A percentile compares a stretch with the other conserved stretches of the same genome.
Evolutionary conservation across 257 asterid genomes (phyloP).

Genomic region (Ophiorrhiza pumila): DNA sequence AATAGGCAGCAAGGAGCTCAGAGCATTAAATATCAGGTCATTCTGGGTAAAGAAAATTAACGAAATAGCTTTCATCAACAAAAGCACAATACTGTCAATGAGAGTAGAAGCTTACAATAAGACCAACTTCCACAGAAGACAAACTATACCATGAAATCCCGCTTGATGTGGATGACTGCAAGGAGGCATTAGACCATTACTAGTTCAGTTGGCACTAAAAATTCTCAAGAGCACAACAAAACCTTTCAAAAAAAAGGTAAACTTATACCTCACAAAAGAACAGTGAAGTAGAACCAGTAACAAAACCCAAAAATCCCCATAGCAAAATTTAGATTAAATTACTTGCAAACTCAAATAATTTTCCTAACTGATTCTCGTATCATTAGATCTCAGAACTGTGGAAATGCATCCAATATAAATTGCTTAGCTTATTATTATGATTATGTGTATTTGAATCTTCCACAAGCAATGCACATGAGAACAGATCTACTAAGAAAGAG

Average conservation of each 20-base stretch:
- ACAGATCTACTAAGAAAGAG: neutral
- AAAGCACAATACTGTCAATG: neutral
- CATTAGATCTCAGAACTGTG: neutral
- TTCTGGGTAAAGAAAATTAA: constrained; percentile 8
- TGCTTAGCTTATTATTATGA: too few relatives aligned
- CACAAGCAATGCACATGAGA: too few relatives aligned
- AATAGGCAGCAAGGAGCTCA: constrained; percentile 26
- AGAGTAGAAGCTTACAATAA: constrained; percentile 55
- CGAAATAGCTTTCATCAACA: constrained; percentile 14
- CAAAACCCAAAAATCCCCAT: neutral
- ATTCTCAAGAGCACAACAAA: neutral
- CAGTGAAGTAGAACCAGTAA: neutral
- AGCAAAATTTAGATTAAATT: neutral
- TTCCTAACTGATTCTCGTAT: neutral
- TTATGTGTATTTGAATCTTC: too few relatives aligned
- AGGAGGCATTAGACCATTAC: constrained; percentile 10
- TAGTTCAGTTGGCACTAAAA: neutral
- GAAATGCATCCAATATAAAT: neutral
- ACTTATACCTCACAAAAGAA: neutral
- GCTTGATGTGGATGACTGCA: constrained; percentile 75
- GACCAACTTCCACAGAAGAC: constrained; percentile 86
- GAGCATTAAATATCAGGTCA: constrained; percentile 21
- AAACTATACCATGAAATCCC: constrained; percentile 82
- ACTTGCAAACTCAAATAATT: neutral
- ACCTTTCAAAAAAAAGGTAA: neutral